These are phyloP conservation scores for Drechslerella coelobrocha DNA, from an alignment of 2,329 filamentous ascomycete species.

Conservation along the genomic window DNA sequence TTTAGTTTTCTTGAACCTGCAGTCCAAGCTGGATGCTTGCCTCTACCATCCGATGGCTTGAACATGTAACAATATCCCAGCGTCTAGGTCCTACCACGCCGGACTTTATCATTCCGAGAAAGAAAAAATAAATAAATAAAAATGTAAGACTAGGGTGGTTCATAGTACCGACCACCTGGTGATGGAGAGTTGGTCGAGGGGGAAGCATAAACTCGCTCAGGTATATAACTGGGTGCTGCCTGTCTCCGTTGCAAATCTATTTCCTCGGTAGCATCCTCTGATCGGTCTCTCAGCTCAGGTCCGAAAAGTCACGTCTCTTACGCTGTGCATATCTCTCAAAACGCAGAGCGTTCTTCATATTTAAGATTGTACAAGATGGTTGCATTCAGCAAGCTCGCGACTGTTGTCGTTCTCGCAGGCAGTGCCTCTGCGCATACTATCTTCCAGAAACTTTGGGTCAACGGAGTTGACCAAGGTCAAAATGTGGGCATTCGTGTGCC, in stretches of 20 bases:
- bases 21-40: constrained; percentile 29
- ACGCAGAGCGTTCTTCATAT: constrained; percentile 37
- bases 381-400: constrained; percentile 48
- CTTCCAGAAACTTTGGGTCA: constrained; percentile 55
- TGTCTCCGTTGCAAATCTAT: too few species aligned
- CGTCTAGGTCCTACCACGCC: constrained; percentile 10
- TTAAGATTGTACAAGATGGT: constrained; percentile 41
- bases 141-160: too few species aligned
- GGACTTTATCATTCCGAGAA: constrained; percentile 43
- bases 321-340: too few species aligned
- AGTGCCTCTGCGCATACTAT: constrained; percentile 54
- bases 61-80: constrained; percentile 32
- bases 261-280: neutral
- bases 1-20: neutral
- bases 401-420: constrained; percentile 47
- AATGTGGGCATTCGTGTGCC: constrained; percentile 53
- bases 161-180: neutral
- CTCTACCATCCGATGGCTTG: constrained; percentile 16
- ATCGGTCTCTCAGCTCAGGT: too few species aligned
- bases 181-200: neutral
- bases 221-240: too few species aligned
- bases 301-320: too few species aligned
- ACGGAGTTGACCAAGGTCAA: constrained; percentile 53
- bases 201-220: too few species aligned
- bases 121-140: neutral